Evolutionary conservation across 164 flowering plant genomes (phyloP).

Genomic region (Warburgia ugandensis): DNA sequence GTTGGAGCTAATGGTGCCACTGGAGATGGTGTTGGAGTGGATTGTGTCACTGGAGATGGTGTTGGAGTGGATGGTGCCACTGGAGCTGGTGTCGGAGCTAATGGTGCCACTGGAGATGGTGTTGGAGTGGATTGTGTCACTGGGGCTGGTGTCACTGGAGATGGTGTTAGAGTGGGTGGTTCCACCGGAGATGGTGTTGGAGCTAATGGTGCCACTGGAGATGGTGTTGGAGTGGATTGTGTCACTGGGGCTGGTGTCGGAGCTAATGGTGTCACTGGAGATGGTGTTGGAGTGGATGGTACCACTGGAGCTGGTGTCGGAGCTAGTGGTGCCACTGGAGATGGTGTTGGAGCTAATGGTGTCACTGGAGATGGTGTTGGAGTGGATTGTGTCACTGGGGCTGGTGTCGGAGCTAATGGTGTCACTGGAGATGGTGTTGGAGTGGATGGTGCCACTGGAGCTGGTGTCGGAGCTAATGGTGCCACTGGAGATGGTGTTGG

Average conservation of each 20-base stretch:
- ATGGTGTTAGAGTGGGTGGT: too few relatives aligned
- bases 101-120: too few relatives aligned
- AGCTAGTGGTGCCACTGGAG: too few relatives aligned
- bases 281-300: not conserved
- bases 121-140: too few relatives aligned
- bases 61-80: not conserved
- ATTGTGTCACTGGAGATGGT: not conserved
- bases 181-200: not conserved
- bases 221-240: not conserved
- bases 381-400: not conserved
- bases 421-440: not conserved
- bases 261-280: too few relatives aligned
- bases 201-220: not conserved
- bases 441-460: too few relatives aligned
- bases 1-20: not conserved
- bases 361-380: not conserved
- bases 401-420: not conserved
- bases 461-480: too few relatives aligned
- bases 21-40: not conserved
- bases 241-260: not conserved
- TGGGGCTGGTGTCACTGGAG: too few relatives aligned
- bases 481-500: not conserved
- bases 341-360: not conserved
- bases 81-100: too few relatives aligned
- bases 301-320: constrained; percentile 1